Base-by-base conservation (phyloP, 73 alveolate genomes). In the Stentor coeruleus region DNA sequence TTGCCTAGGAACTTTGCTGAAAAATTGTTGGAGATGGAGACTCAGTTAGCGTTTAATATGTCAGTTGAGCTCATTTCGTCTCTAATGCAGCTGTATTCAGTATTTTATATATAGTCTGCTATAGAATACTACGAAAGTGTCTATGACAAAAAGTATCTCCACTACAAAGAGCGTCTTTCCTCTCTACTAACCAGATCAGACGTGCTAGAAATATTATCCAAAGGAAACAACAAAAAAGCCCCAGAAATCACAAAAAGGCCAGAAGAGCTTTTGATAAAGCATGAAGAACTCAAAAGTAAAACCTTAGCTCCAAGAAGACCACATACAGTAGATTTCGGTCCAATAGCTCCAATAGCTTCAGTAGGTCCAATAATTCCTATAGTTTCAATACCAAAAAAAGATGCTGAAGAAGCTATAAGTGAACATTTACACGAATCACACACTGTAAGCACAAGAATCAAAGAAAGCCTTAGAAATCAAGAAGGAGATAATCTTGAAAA, bases 121-220 rank as follows among this genome's bases (percentile, higher is more conserved):
- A 31, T 66, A 15, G 79, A 66, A 33, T 66, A 66, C 37, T 66
- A 20, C 37, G 79, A 31, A 2, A 20, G 40, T 11, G 33, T 66
- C n/a, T 11, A 31, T 20, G 79, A 66, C 37, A 66, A 66, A 11
- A 66, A 31, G 79, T 66, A 66, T 33, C n/a, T 66, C 11, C 79
- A 66, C 41, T 66, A 66, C 37, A 66, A 66, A 66, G 79, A 66
- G 15, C n/a, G 79, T 20, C 79, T 66, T 20, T 40, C n/a, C n/a
- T 28, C 26, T 20, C 37, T 66, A 20, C 33, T 66, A 66, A 15
- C 79, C 1, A 66, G 39, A 40, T 26, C n/a, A 20, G 79, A 66
- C 26, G n/a, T 66, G 14, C n/a, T 66, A 26, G 79, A 66, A 66
- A 66, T 66, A 15, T 40, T 20, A 20, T 31, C 0, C 40, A 28